phyloP scores from a whole-genome alignment of 164 flowering plant genomes.

The Dillenia turbinata region DNA sequence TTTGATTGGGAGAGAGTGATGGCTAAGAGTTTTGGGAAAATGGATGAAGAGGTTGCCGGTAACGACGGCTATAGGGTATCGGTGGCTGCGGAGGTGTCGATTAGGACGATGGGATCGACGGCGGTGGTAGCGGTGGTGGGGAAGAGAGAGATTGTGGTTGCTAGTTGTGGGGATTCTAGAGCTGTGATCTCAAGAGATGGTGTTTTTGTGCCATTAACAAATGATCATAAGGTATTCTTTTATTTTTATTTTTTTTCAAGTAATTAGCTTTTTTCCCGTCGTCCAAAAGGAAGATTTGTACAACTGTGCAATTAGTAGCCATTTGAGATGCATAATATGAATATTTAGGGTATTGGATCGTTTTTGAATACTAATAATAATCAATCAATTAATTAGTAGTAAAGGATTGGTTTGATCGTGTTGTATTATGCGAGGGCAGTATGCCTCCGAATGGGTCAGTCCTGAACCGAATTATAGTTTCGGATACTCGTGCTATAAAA shows the following conservation, averaged over 20 bases:
- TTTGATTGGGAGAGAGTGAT: conserved; percentile 55
- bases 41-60: conserved; percentile 53
- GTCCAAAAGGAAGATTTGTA: no score
- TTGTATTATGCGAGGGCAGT: no score
- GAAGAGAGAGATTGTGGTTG: conserved; percentile 49
- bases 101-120: conserved; percentile 59
- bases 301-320: no score
- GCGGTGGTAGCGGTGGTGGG: conserved; percentile 73
- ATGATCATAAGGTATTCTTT: conserved; percentile 72
- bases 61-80: conserved; percentile 7
- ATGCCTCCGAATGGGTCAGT: no score
- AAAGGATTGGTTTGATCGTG: no score
- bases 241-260: background rate
- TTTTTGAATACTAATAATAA: no score
- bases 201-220: conserved; percentile 48
- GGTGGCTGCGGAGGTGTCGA: conserved; percentile 17
- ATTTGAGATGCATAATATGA: no score
- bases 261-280: no score
- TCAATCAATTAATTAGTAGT: no score
- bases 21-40: conserved; percentile 42
- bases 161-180: conserved; percentile 86
- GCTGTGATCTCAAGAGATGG: conserved; percentile 66
- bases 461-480: no score
- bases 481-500: no score
- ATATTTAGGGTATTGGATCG: no score